phyloP scores from a whole-genome alignment of 2,329 filamentous ascomycete genomes.

The Venturiaceae sp. region DNA sequence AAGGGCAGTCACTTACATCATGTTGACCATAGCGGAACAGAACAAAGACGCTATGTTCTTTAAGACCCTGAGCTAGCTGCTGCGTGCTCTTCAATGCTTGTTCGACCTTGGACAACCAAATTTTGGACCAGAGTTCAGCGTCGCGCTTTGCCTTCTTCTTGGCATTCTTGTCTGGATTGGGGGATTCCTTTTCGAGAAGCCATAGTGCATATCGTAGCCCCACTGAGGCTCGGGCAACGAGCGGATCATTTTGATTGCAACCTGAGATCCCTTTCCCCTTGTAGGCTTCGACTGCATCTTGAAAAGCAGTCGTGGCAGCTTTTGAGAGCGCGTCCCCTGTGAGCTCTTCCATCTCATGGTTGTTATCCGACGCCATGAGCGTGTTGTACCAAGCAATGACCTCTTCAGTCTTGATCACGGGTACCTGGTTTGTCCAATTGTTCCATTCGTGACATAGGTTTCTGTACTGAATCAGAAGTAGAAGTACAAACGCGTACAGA shows the following conservation, averaged over 20 bases:
- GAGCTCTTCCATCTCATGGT: background rate
- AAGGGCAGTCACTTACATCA: background rate
- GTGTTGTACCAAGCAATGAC: background rate
- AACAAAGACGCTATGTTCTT: background rate
- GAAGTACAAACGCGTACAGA: background rate
- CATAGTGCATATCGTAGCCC: background rate
- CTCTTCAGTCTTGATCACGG: background rate
- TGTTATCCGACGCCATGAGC: background rate
- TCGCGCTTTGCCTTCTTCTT: background rate
- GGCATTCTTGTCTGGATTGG: background rate
- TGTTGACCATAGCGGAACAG: background rate
- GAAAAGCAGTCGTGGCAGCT: background rate
- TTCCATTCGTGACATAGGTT: background rate
- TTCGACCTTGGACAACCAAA: background rate
- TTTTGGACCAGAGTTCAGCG: background rate
- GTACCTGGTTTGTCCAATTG: background rate
- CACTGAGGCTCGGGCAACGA: background rate
- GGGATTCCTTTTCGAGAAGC: background rate
- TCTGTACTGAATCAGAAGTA: slow-evolving; percentile 1
- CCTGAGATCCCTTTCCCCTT: background rate
- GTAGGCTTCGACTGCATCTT: background rate
- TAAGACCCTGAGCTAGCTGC: background rate
- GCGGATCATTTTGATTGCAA: background rate
- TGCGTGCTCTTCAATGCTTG: background rate
- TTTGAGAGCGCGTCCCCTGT: background rate